Base-by-base conservation (phyloP, 2,329 filamentous ascomycete genomes). In the Verticillium zaregamsianum region DNA sequence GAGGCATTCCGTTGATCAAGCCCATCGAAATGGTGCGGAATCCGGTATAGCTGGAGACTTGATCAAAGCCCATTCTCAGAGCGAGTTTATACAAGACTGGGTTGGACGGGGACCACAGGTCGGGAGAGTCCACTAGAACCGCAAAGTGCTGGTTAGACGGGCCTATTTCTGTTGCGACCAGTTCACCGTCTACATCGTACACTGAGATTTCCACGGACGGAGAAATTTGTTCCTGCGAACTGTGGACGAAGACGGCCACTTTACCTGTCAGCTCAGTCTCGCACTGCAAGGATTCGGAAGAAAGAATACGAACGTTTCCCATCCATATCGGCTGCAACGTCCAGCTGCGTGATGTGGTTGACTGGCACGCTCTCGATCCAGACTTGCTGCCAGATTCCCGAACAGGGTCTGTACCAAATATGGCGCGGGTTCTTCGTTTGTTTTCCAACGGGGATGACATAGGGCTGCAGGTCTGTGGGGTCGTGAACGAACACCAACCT, bases 321-420 rank as follows among this genome's bases (percentile, higher is more conserved):
- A 57, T 85, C 66, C 75, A 82, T 83, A 65, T 80, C 80, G 0
- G 86, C 88, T 31, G 79, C 72, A 17, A 91, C 68, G 64, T 90
- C 84, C 2, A 91, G 73, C 49, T 82, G 77, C 0, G 81, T 82
- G 60, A 91, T 82, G 66, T 87, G 77, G 58, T 83, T 80, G 0
- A 74, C 64, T 0, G 88, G 85, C 0, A 82, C 86, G n/a, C 83
- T 79, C 69, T 90, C 86, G 2, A 92, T 75, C 89, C 89, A 92
- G 0, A 91, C 89, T 20, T 81, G 82, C 69, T 91, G 89, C 89
- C 89, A 92, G 65, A 92, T 91, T 5, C 89, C 89, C 37, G 86
- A 88, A 70, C 88, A 91, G 0, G 89, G 86, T 0, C 86, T 86
- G 70, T 91, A 91, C 71, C 89, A 91, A 63, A 91, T 91, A 66